Evolutionary conservation across 2,329 filamentous ascomycete genomes (phyloP), one percentile per base, ranked within the genome.

Genomic region (Ophiostoma fasciatum): DNA sequence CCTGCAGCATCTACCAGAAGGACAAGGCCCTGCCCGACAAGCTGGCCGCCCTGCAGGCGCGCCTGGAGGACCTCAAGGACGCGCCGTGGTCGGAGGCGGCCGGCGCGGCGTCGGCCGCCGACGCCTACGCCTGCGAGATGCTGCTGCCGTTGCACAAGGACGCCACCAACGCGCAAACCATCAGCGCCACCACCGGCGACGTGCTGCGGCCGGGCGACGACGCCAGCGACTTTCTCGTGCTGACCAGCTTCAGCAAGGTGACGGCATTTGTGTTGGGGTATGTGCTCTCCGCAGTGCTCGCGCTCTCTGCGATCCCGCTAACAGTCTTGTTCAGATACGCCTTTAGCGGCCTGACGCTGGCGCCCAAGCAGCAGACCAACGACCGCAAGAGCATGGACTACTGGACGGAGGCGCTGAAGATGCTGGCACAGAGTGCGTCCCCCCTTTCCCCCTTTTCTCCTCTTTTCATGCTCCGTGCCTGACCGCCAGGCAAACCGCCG

Each of bases 1-100:
- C 72, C 2, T 82, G 78, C 48, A 76, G 72, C 46, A 59, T 87
- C 35, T 69, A 76, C 37, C 66, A 74, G 38, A 76, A 75, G 42
- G 66, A 64, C 0, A 64, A 73, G 11, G 56, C 65, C 21, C 67
- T 72, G 21, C 53, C 60, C 1, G 60, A 67, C 35, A 84, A 84
- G 48, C 59, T 83, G 15, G 63, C 63, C 27, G 57, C 60, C 7
- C 60, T 87, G 44, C 76, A 83, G 49, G 57, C 59, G 27, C 66
- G 64, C 28, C 61, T 82, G 48, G 78, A 83, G 41, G 58, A 68
- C 17, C 62, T 65, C 27, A 58, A 66, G 31, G 49, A 55, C 25
- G 49, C 58, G 27, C 43, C 56, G 20, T 71, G 64, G 67, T 47
- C 61, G 43, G 52, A 10, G 9, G 23, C 23, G 23, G 23, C 23